A percentile compares a stretch with the other conserved stretches of the same genome.
Evolutionary conservation across 2,329 filamentous ascomycete genomes (phyloP).

Genomic region (Niveomyces coronatus): DNA sequence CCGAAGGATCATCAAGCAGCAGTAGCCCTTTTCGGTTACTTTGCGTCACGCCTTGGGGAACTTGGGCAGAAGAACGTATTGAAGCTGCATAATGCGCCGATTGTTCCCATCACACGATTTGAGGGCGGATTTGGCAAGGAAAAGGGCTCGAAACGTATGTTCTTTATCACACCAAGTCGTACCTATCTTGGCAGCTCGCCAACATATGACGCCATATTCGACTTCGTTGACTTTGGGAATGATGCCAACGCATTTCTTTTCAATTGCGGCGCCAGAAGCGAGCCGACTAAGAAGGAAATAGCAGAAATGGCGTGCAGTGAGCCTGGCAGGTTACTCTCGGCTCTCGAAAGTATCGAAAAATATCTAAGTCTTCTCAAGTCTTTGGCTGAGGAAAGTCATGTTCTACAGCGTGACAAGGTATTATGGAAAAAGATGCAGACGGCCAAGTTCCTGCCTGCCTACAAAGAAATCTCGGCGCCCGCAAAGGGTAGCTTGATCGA

Average conservation of each 20-base stretch:
- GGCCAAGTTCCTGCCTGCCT: slow-evolving; percentile 72
- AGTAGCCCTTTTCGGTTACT: slow-evolving; percentile 67
- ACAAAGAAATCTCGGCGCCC: slow-evolving; percentile 53
- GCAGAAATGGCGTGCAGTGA: slow-evolving; percentile 75
- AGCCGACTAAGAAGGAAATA: slow-evolving; percentile 80
- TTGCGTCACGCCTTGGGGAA: slow-evolving; percentile 67
- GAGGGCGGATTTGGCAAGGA: slow-evolving; percentile 22
- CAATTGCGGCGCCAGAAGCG: slow-evolving; percentile 80
- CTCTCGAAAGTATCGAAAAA: slow-evolving; percentile 71
- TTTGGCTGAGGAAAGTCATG: slow-evolving; percentile 60
- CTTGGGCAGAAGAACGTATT: slow-evolving; percentile 51
- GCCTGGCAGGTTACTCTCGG: slow-evolving; percentile 69
- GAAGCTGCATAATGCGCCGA: slow-evolving; percentile 51
- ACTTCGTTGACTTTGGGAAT: slow-evolving; percentile 88
- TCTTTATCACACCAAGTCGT: slow-evolving; percentile 51
- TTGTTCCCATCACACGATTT: slow-evolving; percentile 55
- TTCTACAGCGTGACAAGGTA: slow-evolving; percentile 66
- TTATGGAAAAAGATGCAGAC: slow-evolving; percentile 67
- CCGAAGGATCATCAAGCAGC: slow-evolving; percentile 59
- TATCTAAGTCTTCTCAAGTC: slow-evolving; percentile 76
- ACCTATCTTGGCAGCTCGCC: slow-evolving; percentile 68
- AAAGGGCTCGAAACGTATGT: slow-evolving; percentile 25
- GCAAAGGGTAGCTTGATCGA: slow-evolving; percentile 36
- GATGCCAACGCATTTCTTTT: slow-evolving; percentile 83
- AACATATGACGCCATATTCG: slow-evolving; percentile 80